Evolutionary conservation across 2,329 filamentous ascomycete species (phyloP).

Genomic region (Cercospora janseana): DNA sequence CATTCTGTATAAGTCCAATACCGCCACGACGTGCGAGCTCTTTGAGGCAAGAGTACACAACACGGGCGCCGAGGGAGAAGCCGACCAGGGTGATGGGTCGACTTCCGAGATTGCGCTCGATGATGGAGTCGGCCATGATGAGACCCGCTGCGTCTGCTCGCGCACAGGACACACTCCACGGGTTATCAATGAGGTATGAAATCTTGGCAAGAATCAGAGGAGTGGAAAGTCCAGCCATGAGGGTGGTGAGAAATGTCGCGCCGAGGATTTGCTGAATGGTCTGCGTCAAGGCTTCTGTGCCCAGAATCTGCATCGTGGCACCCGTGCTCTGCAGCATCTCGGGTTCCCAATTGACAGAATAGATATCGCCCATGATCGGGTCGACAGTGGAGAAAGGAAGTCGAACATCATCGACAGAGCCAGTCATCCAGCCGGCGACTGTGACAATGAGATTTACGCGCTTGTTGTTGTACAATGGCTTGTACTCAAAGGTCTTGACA

Average conservation of each 20-base stretch:
- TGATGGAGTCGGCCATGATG: constrained; percentile 89
- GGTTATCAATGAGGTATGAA: constrained; percentile 95
- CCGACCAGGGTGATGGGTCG: constrained; percentile 90
- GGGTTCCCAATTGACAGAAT: constrained; percentile 95
- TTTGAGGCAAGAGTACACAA: constrained; percentile 87
- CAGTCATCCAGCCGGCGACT: constrained; percentile 96
- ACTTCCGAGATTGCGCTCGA: constrained; percentile 86
- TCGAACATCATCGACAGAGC: constrained; percentile 93
- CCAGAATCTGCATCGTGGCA: constrained; percentile 96
- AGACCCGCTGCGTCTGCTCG: constrained; percentile 84
- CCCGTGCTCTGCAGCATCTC: constrained; percentile 98
- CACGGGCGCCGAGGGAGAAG: constrained; percentile 86
- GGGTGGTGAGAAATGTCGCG: constrained; percentile 77
- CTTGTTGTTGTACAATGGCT: constrained; percentile 96
- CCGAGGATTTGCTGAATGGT: constrained; percentile 93
- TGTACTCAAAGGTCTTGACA: constrained; percentile 95
- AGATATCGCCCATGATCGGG: constrained; percentile 96
- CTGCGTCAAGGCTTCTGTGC: constrained; percentile 95
- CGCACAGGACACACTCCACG: constrained; percentile 94
- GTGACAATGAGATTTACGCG: constrained; percentile 93
- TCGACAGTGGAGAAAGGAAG: constrained; percentile 95
- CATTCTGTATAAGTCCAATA: constrained; percentile 86
- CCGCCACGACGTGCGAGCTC: constrained; percentile 83
- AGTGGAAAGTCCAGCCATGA: constrained; percentile 93
- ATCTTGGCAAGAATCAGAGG: constrained; percentile 91